phyloP scores from a whole-genome alignment of 768 basidiomycete genomes.

The Sporobolomyces phaffii region DNA sequence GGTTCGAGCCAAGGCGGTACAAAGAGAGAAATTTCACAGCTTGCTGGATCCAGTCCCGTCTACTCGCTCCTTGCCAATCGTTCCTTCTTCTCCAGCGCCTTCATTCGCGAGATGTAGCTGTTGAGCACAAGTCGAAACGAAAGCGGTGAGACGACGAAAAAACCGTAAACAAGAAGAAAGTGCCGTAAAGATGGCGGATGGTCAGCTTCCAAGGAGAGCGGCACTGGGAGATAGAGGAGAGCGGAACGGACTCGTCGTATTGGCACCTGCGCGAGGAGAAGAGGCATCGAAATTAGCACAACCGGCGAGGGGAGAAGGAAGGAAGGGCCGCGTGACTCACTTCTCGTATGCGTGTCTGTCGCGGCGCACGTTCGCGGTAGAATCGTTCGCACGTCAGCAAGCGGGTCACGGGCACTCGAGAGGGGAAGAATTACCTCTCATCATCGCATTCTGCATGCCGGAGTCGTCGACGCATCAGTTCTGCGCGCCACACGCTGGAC shows the following conservation, averaged over 20 bases:
- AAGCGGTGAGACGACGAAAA: not conserved
- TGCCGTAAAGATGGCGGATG: too few species aligned
- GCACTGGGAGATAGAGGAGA: not conserved
- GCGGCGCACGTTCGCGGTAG: not conserved
- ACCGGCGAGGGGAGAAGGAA: too few species aligned
- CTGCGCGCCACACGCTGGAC: not conserved
- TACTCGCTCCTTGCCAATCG: slow-evolving; percentile 12
- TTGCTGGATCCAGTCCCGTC: not conserved
- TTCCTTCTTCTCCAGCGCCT: slow-evolving; percentile 30
- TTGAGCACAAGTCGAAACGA: not conserved
- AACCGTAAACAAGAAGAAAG: too few species aligned
- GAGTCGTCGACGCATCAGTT: too few species aligned
- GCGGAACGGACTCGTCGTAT: slow-evolving; percentile 43
- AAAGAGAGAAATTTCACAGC: too few species aligned
- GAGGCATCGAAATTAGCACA: not conserved
- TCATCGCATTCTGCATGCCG: slow-evolving; percentile 43
- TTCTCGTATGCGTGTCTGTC: slow-evolving; percentile 42
- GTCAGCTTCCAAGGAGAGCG: not conserved
- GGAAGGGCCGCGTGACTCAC: too few species aligned
- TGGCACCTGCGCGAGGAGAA: slow-evolving; percentile 37
- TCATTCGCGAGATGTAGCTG: slow-evolving; percentile 40
- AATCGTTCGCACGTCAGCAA: not conserved
- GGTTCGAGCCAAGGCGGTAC: too few species aligned
- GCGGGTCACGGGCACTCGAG: not conserved
- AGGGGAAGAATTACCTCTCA: slow-evolving; percentile 34